These are phyloP conservation scores for Saccharomycopsis phalli DNA, from an alignment of 1,139 yeast species.

Conservation along the genomic window DNA sequence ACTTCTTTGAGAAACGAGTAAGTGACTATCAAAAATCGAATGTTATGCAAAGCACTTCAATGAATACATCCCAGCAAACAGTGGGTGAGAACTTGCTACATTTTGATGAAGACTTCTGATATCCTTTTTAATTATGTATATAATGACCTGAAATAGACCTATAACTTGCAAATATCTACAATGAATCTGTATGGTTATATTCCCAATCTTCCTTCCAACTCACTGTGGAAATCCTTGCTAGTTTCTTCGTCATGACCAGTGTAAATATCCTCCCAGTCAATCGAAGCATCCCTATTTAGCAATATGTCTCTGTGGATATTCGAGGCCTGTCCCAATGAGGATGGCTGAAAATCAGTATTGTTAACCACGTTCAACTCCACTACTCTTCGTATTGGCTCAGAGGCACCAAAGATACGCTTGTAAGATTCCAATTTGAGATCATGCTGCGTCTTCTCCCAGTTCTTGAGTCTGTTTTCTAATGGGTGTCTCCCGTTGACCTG, in stretches of 20 bases:
- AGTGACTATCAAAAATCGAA: slow-evolving; percentile 99
- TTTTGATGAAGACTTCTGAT: slow-evolving; percentile 44
- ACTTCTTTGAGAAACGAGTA: slow-evolving; percentile 97
- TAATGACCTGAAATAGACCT: background rate
- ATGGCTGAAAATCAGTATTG: slow-evolving; percentile 65
- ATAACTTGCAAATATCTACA: background rate
- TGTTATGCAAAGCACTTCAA: slow-evolving; percentile 65
- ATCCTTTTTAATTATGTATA: background rate
- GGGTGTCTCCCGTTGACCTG: slow-evolving; percentile 83
- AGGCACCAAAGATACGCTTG: slow-evolving; percentile 77
- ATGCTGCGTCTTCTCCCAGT: slow-evolving; percentile 76
- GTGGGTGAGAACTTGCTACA: slow-evolving; percentile 36
- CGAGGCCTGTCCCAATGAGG: slow-evolving; percentile 36
- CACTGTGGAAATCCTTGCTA: slow-evolving; percentile 51
- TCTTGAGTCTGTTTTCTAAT: slow-evolving; percentile 58
- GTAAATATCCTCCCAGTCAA: slow-evolving; percentile 95
- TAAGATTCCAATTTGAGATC: slow-evolving; percentile 67
- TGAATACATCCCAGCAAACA: slow-evolving; percentile 17
- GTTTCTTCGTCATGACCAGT: slow-evolving; percentile 27
- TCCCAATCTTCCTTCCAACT: slow-evolving; percentile 60
- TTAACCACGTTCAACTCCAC: slow-evolving; percentile 80
- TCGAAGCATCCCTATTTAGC: slow-evolving; percentile 58
- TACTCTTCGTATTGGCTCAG: slow-evolving; percentile 81
- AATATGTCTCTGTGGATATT: slow-evolving; percentile 69
- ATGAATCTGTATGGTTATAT: slow-evolving; percentile 32